A percentile compares a stretch with the other conserved stretches of the same genome.
These are phyloP conservation scores for Saposhnikovia divaricata DNA, from an alignment of 129 eudicot species.

Conservation along the genomic window DNA sequence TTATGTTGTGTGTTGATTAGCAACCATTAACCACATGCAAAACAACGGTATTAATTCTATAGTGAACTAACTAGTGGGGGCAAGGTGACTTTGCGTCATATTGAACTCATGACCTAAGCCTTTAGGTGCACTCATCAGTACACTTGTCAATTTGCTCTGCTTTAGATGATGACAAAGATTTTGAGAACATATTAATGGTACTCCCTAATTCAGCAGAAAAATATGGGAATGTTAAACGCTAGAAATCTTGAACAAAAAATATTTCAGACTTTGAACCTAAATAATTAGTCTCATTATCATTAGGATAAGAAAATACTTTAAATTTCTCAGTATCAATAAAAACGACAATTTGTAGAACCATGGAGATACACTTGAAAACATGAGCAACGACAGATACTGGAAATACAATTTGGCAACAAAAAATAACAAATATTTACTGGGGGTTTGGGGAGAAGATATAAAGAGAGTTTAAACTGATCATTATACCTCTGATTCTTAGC, in stretches of 20 bases:
- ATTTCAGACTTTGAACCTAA: neutral
- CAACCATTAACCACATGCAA: neutral
- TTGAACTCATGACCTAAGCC: neutral
- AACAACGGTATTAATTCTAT: neutral
- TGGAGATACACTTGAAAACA: neutral
- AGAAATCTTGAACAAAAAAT: neutral
- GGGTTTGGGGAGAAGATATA: neutral
- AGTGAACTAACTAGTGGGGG: neutral
- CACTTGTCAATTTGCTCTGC: neutral
- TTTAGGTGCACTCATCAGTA: neutral
- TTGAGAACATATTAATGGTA: neutral
- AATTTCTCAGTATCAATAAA: neutral
- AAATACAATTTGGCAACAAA: neutral
- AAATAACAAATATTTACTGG: neutral
- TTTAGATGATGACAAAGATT: neutral
- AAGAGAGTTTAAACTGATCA: slow-evolving; percentile 11
- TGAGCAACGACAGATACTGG: neutral
- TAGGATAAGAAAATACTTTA: neutral
- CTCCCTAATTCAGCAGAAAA: neutral
- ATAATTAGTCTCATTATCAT: neutral
- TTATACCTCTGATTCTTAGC: slow-evolving; percentile 64
- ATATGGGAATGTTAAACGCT: neutral
- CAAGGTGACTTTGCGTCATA: neutral
- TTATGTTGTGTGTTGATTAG: neutral
- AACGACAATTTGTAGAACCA: neutral